Base-by-base conservation (phyloP, 2,329 filamentous ascomycete species). In the Fusarium sp. region DNA sequence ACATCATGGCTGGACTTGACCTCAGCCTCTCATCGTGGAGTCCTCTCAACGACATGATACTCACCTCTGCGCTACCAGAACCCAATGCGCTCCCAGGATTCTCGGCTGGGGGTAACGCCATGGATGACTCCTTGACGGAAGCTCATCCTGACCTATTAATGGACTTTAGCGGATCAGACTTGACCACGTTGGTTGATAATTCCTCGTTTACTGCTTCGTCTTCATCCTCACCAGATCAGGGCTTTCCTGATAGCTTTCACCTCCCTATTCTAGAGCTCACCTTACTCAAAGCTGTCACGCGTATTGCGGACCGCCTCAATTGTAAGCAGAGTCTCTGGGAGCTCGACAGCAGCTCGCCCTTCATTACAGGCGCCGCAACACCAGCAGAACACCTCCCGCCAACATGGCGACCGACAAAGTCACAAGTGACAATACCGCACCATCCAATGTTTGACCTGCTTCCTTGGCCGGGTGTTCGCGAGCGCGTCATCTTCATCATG, bases 391-490 rank as follows among this genome's bases (percentile, higher is more conserved):
- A 78, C 42, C 73, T 86, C 7, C 83, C 82, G 2, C 41, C 53
- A 12, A 77, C 81, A 34, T 81, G 84, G 74, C 80, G 76, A 29
- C 85, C 85, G 11, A 86, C 83, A 0, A 50, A 73, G 9, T 76
- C 79, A 0, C 85, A 87, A 67, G 67, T 78, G 8, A 63, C 76
- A 3, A 73, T 85, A 12, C 80, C 83, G 1, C 85, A 88, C 60
- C 85, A 87, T 63, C 84, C 85, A 2, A 55, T 86, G 11, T 70
- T 88, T 10, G 85, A 88, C 68, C 73, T 87, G 26, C 71, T 88
- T 2, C 85, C 85, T 1, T 88, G 85, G 85, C 83, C 85, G 2
- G 74, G 69, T 15, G 80, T 82, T 32, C 77, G 85, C 7, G 81
- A 85, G 59, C 80, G 80, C 53, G 72, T 84, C 34, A 83, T 88